phyloP scores from a whole-genome alignment of 352 stramenopile genomes.

The Pythium apleroticum region DNA sequence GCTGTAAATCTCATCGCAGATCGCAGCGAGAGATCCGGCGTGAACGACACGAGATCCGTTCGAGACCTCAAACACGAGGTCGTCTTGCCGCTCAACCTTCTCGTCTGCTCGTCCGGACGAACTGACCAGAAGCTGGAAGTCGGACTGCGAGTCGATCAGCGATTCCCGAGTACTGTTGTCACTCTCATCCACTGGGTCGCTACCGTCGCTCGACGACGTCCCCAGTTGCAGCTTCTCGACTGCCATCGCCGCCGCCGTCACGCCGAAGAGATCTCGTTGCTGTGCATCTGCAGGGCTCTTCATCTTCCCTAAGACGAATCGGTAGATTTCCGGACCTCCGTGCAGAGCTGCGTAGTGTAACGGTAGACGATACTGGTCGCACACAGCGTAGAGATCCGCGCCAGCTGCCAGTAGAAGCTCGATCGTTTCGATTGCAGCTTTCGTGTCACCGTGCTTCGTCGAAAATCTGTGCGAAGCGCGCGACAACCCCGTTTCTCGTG shows the following conservation, averaged over 20 bases:
- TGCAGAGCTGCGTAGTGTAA: slow-evolving; percentile 78
- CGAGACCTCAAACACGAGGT: slow-evolving; percentile 37
- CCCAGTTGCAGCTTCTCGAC: slow-evolving; percentile 29
- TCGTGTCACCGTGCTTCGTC: slow-evolving; percentile 49
- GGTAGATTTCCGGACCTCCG: slow-evolving; percentile 56
- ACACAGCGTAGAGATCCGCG: slow-evolving; percentile 62
- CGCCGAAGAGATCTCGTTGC: slow-evolving; percentile 69
- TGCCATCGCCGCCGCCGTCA: slow-evolving; percentile 48
- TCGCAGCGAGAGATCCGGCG: slow-evolving; percentile 62
- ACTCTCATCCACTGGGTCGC: slow-evolving; percentile 22
- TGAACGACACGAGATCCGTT: slow-evolving; percentile 58
- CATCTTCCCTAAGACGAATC: slow-evolving; percentile 56
- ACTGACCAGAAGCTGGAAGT: slow-evolving; percentile 26
- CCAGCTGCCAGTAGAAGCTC: slow-evolving; percentile 69
- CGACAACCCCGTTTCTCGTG: slow-evolving; percentile 7
- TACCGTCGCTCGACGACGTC: not conserved
- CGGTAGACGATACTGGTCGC: slow-evolving; percentile 63
- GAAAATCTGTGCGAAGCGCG: not conserved
- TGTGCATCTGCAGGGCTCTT: slow-evolving; percentile 37
- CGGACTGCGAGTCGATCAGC: slow-evolving; percentile 23
- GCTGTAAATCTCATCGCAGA: slow-evolving; percentile 53
- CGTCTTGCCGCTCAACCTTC: slow-evolving; percentile 37
- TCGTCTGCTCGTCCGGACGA: slow-evolving; percentile 29
- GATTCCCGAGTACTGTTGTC: slow-evolving; percentile 38
- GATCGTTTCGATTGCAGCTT: slow-evolving; percentile 63